Evolutionary conservation across 2,329 filamentous ascomycete species (phyloP).

Genomic region (Colletotrichum liriopes): DNA sequence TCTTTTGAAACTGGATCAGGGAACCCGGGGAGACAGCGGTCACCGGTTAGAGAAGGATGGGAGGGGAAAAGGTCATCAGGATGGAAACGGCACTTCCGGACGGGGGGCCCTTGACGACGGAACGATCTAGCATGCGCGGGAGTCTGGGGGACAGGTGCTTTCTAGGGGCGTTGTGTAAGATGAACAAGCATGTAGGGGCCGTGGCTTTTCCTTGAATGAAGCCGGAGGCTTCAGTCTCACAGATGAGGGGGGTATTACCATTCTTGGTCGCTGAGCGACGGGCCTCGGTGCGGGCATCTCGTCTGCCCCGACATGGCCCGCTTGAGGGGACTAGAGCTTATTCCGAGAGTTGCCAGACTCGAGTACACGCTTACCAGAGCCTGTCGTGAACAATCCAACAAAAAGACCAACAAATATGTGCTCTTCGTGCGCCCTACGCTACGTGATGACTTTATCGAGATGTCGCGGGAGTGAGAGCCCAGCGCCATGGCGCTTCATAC

Average conservation of each 20-base stretch:
- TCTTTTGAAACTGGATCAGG: constrained; percentile 12
- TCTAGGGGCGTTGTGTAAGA: constrained; percentile 29
- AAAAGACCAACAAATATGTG: not conserved
- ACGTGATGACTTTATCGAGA: not conserved
- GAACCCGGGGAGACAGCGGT: not conserved
- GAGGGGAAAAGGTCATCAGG: constrained; percentile 21
- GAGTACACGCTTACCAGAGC: constrained; percentile 34
- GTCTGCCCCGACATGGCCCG: not conserved
- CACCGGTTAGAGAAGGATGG: constrained; percentile 20
- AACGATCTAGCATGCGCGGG: constrained; percentile 37
- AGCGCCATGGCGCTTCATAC: not conserved
- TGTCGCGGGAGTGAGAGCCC: too few species aligned
- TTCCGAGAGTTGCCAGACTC: constrained; percentile 15
- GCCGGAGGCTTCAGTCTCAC: not conserved
- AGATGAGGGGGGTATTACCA: not conserved
- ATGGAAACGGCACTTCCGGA: constrained; percentile 22
- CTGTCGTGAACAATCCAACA: constrained; percentile 6
- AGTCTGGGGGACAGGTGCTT: constrained; percentile 29
- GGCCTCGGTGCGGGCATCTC: not conserved
- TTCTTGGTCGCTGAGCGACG: constrained; percentile 38
- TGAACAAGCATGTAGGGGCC: constrained; percentile 23
- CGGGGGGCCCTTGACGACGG: constrained; percentile 23
- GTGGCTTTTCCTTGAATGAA: not conserved
- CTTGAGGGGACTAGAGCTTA: constrained; percentile 2
- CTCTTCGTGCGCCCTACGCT: not conserved